These are phyloP conservation scores for Nicotiana paniculata DNA, from an alignment of 257 asterid genomes.

Conservation along the genomic window DNA sequence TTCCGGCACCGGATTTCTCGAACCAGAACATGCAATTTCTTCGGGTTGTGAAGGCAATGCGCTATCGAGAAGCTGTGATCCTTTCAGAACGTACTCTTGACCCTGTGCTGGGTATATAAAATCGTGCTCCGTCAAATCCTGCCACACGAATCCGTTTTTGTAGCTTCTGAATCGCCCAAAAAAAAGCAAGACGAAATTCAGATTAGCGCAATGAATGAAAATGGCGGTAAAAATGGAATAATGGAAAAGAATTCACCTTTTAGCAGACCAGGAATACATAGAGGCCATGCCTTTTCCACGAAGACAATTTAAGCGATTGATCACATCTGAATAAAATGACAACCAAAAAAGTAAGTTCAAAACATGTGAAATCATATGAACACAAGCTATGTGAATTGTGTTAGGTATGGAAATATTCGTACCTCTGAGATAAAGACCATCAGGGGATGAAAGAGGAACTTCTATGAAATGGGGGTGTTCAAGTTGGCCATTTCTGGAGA, in stretches of 20 bases:
- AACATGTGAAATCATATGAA: neutral
- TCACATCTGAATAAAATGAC: constrained; percentile 42
- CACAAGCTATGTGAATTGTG: neutral
- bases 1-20: constrained; percentile 20
- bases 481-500: constrained; percentile 73
- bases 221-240: neutral
- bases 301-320: constrained; percentile 56
- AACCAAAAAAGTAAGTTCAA: neutral
- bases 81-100: constrained; percentile 76
- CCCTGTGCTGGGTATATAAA: constrained; percentile 76
- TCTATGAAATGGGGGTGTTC: constrained; percentile 97
- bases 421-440: constrained; percentile 67
- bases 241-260: constrained; percentile 29
- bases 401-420: neutral
- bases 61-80: constrained; percentile 53
- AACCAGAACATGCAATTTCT: constrained; percentile 15
- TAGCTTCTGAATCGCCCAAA: constrained; percentile 50
- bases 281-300: constrained; percentile 83
- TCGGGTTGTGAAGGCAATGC: constrained; percentile 13
- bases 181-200: neutral
- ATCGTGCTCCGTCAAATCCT: constrained; percentile 78
- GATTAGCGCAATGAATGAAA: neutral
- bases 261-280: constrained; percentile 83
- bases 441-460: constrained; percentile 61
- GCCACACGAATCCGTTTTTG: constrained; percentile 87